These are phyloP conservation scores for Cryptosporidium viatorum DNA, from an alignment of 169 alveolate genomes.

Conservation along the genomic window DNA sequence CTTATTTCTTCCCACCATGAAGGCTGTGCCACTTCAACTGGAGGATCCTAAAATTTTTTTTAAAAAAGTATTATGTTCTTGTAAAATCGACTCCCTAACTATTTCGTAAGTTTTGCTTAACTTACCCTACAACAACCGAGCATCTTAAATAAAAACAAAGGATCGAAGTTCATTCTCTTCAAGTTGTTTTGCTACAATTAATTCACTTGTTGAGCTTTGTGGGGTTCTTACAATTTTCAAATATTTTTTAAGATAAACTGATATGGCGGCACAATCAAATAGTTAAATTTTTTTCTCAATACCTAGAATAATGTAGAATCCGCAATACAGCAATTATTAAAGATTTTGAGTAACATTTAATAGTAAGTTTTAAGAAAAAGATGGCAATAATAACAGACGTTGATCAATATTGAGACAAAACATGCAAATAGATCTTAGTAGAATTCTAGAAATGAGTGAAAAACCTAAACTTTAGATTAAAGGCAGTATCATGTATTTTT, in stretches of 20 bases:
- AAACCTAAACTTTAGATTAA: slow-evolving; percentile 12
- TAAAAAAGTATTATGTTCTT: background rate
- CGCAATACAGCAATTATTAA: too few species aligned
- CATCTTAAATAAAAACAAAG: slow-evolving; percentile 58
- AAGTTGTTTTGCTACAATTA: background rate
- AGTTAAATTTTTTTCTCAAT: too few species aligned
- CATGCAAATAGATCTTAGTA: background rate
- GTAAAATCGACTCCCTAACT: background rate
- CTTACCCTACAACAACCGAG: slow-evolving; percentile 75
- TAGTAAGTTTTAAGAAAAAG: too few species aligned
- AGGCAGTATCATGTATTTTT: background rate
- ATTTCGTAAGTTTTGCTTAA: background rate
- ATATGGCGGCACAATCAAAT: background rate
- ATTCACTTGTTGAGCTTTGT: background rate
- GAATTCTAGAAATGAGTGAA: slow-evolving; percentile 4
- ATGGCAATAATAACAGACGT: background rate
- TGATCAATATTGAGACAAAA: background rate
- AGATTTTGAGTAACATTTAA: too few species aligned
- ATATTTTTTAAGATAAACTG: background rate
- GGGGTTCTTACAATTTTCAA: background rate
- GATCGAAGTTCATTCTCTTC: slow-evolving; percentile 59
- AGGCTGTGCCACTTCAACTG: slow-evolving; percentile 74
- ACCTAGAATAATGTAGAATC: too few species aligned
- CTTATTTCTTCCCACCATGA: slow-evolving; percentile 71
- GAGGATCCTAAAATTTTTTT: slow-evolving; percentile 56